Conservation (phyloP, 2,329 filamentous ascomycete species). For the Penicillium polonicum region DNA sequence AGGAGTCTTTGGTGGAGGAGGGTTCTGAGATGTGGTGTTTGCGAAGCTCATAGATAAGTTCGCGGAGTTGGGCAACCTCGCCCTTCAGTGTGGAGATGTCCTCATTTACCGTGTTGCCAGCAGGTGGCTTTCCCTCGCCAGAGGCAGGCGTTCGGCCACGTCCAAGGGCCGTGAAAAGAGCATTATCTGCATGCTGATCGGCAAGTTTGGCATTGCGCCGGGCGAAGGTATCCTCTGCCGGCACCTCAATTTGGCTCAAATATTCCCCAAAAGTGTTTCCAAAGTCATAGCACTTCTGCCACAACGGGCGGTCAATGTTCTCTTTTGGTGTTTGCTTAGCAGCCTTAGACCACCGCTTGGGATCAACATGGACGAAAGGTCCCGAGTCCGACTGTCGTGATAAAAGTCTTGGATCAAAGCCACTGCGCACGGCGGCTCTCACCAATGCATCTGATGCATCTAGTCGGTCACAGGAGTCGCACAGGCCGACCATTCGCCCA, state of each 20-base stretch:
- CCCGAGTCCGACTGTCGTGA: slow-evolving; percentile 30
- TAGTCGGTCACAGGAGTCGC: slow-evolving; percentile 35
- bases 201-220: slow-evolving; percentile 23
- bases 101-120: slow-evolving; percentile 16
- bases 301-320: slow-evolving; percentile 23
- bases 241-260: slow-evolving; percentile 24
- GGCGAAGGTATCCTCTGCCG: slow-evolving; percentile 15
- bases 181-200: slow-evolving; percentile 26
- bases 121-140: not conserved
- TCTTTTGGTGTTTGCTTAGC: slow-evolving; percentile 19
- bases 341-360: slow-evolving; percentile 32
- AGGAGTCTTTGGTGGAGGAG: slow-evolving; percentile 8
- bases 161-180: slow-evolving; percentile 25
- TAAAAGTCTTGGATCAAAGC: slow-evolving; percentile 33
- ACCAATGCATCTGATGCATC: slow-evolving; percentile 35
- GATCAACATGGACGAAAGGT: slow-evolving; percentile 23
- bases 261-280: slow-evolving; percentile 30
- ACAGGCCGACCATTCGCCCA: slow-evolving; percentile 41
- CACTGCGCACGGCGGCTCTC: slow-evolving; percentile 36
- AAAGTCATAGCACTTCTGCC: slow-evolving; percentile 37
- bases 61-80: slow-evolving; percentile 34
- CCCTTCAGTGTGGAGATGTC: slow-evolving; percentile 29
- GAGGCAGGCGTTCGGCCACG: slow-evolving; percentile 5
- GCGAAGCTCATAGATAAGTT: slow-evolving; percentile 30
- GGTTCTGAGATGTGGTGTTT: slow-evolving; percentile 17